Evolutionary conservation across 768 basidiomycete genomes (phyloP).

Genomic region (Collybiopsis luxurians): DNA sequence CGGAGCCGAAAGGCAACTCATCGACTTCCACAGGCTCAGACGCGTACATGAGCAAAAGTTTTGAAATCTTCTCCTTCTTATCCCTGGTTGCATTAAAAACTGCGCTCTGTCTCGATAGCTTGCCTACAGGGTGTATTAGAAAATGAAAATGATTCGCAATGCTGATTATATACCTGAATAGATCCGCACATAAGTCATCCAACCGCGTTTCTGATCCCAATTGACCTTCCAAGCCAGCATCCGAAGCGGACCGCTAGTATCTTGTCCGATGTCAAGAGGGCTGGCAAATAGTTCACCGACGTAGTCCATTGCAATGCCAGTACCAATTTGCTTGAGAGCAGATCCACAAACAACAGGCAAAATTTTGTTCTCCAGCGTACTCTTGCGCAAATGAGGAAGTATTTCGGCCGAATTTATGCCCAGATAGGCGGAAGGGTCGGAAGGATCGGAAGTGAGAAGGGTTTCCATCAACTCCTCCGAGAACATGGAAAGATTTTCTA

Average conservation of each 20-base stretch:
- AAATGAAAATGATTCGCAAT: constrained; percentile 3
- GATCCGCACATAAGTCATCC: constrained; percentile 92
- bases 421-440: constrained; percentile 63
- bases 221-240: constrained; percentile 85
- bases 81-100: constrained; percentile 67
- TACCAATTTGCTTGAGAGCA: constrained; percentile 78
- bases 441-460: constrained; percentile 58
- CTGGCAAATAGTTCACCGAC: constrained; percentile 77
- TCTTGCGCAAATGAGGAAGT: constrained; percentile 61
- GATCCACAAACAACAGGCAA: constrained; percentile 84
- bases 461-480: constrained; percentile 79
- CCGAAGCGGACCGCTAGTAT: constrained; percentile 48
- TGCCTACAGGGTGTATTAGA: constrained; percentile 43
- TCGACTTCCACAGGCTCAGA: constrained; percentile 76
- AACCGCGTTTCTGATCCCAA: constrained; percentile 79
- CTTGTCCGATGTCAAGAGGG: constrained; percentile 62
- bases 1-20: constrained; percentile 73
- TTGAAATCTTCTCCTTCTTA: constrained; percentile 70
- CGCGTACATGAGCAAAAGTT: constrained; percentile 77
- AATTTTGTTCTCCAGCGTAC: constrained; percentile 62
- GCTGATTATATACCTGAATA: constrained; percentile 65
- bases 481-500: constrained; percentile 79
- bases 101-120: constrained; percentile 57
- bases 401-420: constrained; percentile 51
- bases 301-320: constrained; percentile 78